Base-by-base conservation (phyloP, 192 early-diverging fungal genomes). In the Backusella parvicylindrica region DNA sequence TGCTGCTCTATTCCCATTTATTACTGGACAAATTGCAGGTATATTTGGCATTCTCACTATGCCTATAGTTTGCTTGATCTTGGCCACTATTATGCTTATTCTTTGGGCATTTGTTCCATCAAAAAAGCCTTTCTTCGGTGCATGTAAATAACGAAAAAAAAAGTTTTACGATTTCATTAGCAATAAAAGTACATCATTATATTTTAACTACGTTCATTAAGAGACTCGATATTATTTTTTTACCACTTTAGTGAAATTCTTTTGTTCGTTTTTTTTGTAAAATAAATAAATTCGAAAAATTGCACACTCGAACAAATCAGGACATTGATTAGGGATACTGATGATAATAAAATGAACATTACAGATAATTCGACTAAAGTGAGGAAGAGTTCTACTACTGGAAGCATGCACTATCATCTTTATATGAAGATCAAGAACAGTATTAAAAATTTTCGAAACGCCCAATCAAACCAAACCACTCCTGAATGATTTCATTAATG, bases 1-100 rank as follows among this genome's bases (percentile, higher is more conserved):
- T 26, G 71, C 75, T 7, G 77, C 77, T 5, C 6, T 81, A 6
- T 73, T 79, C 31, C 81, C 81, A 23, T 82, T 72, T 38, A 49
- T 78, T 21, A 75, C 73, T 36, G 80, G 80, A 36, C 43, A 70
- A 21, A 64, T 81, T 6, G 67, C 75, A 21, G 75, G 71, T 41
- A 64, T 63, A 28, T 73, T 63, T 65, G 79, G 79, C 35, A 81
- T 81, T 28, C 9, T 49, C 16, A 65, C 16, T 26, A 73, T 81
- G 64, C 77, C 77, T 2, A 6, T 15, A 1, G 53, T 53, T 13
- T 77, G 76, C 37, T 50, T 78, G 13, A 43, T 35, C 3, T 74
- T 78, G 71, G 1, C 66, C 0, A 13, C 38, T 32, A 66, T 21
- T 26, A 78, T 78, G 60, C 23, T 66, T 28, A 0, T 77, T 21